These are phyloP conservation scores for Oryza officinalis DNA, from an alignment of 176 grass and related monocot genomes.

Conservation along the genomic window DNA sequence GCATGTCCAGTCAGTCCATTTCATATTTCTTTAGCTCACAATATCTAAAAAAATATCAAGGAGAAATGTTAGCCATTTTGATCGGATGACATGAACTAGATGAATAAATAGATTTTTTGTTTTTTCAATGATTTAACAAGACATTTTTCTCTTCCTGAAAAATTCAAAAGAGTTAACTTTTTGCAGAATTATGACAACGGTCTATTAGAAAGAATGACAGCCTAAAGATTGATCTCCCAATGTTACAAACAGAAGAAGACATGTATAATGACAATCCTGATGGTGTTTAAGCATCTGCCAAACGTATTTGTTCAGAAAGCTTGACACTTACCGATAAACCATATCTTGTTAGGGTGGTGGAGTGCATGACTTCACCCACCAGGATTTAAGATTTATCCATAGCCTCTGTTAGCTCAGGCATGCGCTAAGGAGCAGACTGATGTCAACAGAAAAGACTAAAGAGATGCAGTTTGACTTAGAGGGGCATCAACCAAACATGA, in stretches of 20 bases:
- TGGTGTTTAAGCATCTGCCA: not conserved
- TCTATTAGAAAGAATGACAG: slow-evolving; percentile 11
- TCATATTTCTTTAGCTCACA: slow-evolving; percentile 7
- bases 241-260: not conserved
- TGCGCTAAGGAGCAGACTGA: slow-evolving; percentile 5
- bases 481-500: slow-evolving; percentile 44
- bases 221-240: not conserved
- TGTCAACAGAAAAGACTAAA: slow-evolving; percentile 19
- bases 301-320: not conserved
- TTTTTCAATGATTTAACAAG: not conserved
- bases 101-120: slow-evolving; percentile 14
- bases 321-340: slow-evolving; percentile 10
- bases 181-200: not conserved
- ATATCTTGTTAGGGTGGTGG: not conserved
- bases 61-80: slow-evolving; percentile 15
- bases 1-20: not conserved
- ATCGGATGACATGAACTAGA: not conserved
- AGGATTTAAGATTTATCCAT: not conserved
- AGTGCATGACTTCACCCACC: not conserved
- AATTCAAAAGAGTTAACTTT: not conserved
- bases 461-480: slow-evolving; percentile 23
- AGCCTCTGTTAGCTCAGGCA: not conserved
- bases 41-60: not conserved
- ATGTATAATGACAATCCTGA: not conserved
- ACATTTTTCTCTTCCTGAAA: not conserved